Conservation (phyloP, 768 basidiomycete species). For the Suillus subluteus region DNA sequence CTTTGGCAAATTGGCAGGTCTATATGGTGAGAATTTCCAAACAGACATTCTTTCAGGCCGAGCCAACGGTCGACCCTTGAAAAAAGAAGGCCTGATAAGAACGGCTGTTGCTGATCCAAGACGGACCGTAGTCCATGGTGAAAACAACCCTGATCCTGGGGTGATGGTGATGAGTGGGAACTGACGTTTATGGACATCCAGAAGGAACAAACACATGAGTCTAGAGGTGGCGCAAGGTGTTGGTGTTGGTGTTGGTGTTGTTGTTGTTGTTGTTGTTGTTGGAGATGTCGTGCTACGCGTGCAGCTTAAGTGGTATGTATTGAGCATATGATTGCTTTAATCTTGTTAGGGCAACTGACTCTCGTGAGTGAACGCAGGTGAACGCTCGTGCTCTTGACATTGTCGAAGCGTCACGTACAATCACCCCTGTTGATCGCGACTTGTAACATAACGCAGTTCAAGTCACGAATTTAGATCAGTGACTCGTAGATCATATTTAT, state of each 20-base stretch:
- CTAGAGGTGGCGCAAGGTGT: not conserved
- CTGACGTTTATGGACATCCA: too few relatives aligned
- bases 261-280: too few relatives aligned
- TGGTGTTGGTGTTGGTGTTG: too few relatives aligned
- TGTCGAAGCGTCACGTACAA: too few relatives aligned
- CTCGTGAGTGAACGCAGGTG: too few relatives aligned
- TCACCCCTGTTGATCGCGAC: not conserved
- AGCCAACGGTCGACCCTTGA: too few relatives aligned
- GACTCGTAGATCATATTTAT: not conserved
- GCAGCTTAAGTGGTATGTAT: not conserved
- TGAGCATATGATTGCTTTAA: not conserved
- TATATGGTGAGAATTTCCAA: too few relatives aligned
- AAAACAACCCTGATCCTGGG: not conserved
- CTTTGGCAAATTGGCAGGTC: too few relatives aligned
- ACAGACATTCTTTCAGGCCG: not conserved
- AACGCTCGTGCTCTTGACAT: too few relatives aligned
- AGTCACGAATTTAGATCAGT: not conserved
- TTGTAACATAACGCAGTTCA: not conserved
- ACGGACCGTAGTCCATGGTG: constrained; percentile 33
- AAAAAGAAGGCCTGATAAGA: constrained; percentile 9
- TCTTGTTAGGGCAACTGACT: not conserved
- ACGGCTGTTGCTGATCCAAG: constrained; percentile 30
- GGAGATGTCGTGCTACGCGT: too few relatives aligned
- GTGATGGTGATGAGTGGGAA: too few relatives aligned
- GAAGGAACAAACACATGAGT: too few relatives aligned